Conservation (phyloP, 768 basidiomycete genomes). For the Polyporus arcularius region DNA sequence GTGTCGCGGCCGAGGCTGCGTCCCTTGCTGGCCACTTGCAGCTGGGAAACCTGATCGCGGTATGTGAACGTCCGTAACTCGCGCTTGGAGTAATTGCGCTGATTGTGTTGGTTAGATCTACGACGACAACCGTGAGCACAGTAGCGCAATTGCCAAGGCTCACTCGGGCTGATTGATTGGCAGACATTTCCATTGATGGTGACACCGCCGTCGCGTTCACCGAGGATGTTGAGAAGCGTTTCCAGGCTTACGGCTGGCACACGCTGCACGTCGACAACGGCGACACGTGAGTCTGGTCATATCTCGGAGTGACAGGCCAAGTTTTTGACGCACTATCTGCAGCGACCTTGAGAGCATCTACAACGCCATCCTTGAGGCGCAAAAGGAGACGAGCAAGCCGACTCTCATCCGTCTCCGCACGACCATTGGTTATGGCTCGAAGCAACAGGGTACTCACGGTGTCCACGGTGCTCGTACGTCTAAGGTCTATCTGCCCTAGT, state of each 20-base stretch:
- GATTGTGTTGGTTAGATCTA: conserved; percentile 59
- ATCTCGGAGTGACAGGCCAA: conserved; percentile 4
- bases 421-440: conserved; percentile 93
- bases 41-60: conserved; percentile 89
- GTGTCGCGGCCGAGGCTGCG: conserved; percentile 90
- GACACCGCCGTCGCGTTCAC: conserved; percentile 92
- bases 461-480: conserved; percentile 90
- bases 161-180: conserved; percentile 8
- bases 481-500: neutral
- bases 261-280: conserved; percentile 84
- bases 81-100: conserved; percentile 1
- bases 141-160: conserved; percentile 3
- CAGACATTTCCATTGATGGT: conserved; percentile 96
- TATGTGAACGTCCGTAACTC: conserved; percentile 41
- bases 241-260: conserved; percentile 92
- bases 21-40: conserved; percentile 93
- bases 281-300: conserved; percentile 50
- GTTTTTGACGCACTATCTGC: neutral
- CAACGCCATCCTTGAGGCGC: conserved; percentile 76
- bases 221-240: conserved; percentile 87
- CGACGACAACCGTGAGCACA: conserved; percentile 86
- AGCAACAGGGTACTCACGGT: conserved; percentile 89
- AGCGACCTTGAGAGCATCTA: conserved; percentile 80
- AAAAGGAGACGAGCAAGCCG: conserved; percentile 77
- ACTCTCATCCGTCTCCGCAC: conserved; percentile 85